Percentiles rank a stretch among this genome's conserved stretches.
Evolutionary conservation across 257 asterid species (phyloP).

Genomic region (Solanum piurae): DNA sequence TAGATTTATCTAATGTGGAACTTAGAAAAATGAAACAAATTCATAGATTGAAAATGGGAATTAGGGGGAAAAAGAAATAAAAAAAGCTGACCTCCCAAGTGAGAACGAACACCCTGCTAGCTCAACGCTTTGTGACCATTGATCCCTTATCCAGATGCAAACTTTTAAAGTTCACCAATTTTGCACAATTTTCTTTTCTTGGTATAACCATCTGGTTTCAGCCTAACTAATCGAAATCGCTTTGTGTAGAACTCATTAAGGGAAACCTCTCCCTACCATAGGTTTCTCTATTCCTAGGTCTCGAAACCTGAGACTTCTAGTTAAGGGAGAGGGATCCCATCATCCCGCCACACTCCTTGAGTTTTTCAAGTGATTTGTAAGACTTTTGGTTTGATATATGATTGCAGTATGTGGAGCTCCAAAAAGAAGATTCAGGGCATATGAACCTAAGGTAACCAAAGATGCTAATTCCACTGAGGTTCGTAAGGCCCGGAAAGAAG

Average conservation of each 20-base stretch:
- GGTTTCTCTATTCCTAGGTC: background rate
- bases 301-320: background rate
- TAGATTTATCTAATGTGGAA: background rate
- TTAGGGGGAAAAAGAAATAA: background rate
- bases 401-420: slow-evolving; percentile 95
- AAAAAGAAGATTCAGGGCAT: slow-evolving; percentile 69
- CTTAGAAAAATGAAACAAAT: background rate
- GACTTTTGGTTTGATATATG: background rate
- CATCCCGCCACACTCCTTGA: background rate
- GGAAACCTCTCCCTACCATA: background rate
- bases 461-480: slow-evolving; percentile 47
- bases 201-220: background rate
- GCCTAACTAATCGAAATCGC: background rate
- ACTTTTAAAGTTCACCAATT: background rate
- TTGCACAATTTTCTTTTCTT: background rate
- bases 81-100: background rate
- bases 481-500: slow-evolving; percentile 79
- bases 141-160: background rate
- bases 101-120: background rate
- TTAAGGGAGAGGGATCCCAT: background rate
- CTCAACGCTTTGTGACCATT: background rate
- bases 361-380: background rate
- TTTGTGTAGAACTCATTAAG: background rate
- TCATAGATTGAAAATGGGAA: background rate
- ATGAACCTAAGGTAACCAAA: slow-evolving; percentile 58